Evolutionary conservation across 495 filamentous ascomycete genomes (phyloP).

Genomic region (Penicillium goetzii): DNA sequence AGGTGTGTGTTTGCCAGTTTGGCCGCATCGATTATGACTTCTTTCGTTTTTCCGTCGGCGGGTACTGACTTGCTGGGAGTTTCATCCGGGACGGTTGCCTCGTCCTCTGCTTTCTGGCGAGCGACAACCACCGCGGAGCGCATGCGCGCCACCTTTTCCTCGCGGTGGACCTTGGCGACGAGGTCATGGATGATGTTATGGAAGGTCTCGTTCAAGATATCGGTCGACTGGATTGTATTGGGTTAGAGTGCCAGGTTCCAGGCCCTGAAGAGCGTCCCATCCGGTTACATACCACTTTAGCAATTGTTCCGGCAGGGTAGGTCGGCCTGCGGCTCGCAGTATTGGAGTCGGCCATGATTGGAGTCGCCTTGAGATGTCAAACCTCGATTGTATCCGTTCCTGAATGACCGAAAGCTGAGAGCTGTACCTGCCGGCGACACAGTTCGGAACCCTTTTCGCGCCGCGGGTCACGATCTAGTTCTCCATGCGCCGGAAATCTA

Average conservation of each 20-base stretch:
- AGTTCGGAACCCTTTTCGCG: conserved; percentile 28
- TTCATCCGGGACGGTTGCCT: conserved; percentile 43
- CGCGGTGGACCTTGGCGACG: conserved; percentile 70
- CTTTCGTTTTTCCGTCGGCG: conserved; percentile 34
- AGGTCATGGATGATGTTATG: conserved; percentile 76
- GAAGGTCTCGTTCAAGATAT: conserved; percentile 67
- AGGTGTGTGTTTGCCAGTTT: conserved; percentile 52
- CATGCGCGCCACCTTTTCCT: conserved; percentile 74
- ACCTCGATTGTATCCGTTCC: conserved; percentile 16
- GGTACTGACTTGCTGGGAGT: conserved; percentile 35
- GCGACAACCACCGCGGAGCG: conserved; percentile 72
- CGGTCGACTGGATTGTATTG: conserved; percentile 40
- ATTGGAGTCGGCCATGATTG: conserved; percentile 46
- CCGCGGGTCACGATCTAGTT: conserved; percentile 28
- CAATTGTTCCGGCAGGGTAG: conserved; percentile 48
- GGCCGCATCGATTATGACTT: conserved; percentile 42
- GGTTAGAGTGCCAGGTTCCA: conserved; percentile 5
- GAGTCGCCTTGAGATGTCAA: conserved; percentile 23
- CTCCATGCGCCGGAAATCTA: conserved; percentile 37
- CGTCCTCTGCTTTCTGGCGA: conserved; percentile 65
- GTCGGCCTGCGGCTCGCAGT: conserved; percentile 34
- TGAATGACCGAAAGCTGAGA: conserved; percentile 29
- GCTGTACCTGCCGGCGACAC: conserved; percentile 35
- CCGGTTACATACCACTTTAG: conserved; percentile 47
- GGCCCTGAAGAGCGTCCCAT: neutral